Evolutionary conservation across 768 basidiomycete genomes (phyloP), one percentile per base, ranked within the genome.

Genomic region (Pholiota molesta): DNA sequence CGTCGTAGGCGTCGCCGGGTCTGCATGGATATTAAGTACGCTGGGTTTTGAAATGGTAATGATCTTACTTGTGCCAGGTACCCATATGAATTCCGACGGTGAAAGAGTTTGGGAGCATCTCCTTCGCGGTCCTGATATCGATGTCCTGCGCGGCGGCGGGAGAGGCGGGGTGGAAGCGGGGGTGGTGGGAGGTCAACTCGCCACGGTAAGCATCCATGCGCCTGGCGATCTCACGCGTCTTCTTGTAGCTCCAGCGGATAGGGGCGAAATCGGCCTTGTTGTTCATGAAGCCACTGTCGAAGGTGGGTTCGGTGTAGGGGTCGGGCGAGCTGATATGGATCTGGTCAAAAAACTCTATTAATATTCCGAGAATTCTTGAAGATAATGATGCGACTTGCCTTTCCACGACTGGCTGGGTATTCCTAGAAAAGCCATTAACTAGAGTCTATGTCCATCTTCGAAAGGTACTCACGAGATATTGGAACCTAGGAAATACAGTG

Each of bases 251-350:
- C 89, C 89, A 90, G 37, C 87, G 85, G 66, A 89, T 86, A 14
- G 89, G 89, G 23, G 87, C 87, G 67, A 89, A 88, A 76, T 90
- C 89, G 29, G 88, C 88, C 78, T 88, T 88, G 78, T 89, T 71
- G 77, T 88, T 89, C 88, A 90, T 86, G 83, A 90, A 89, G n/a
- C 89, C 89, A 61, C 81, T 83, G 76, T 90, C 89, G 68, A 89
- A 89, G 74, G 71, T 77, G 4, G 89, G 87, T 65, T 84, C 84
- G 66, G 75, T 73, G 75, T 88, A 90, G 5, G 88, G 88, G 77
- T 79, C 85, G 49, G 80, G 62, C 21, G 84, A 86, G 51, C 74
- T 68, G 71, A 89, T 85, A 71, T 89, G 88, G 68, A 89, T 89
- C 84, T 86, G 19, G 13, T 21, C 19, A 52, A 37, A 31, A 11